Evolutionary conservation across 768 basidiomycete genomes (phyloP), one percentile per base, ranked within the genome.

Genomic region (Roridomyces roridus): DNA sequence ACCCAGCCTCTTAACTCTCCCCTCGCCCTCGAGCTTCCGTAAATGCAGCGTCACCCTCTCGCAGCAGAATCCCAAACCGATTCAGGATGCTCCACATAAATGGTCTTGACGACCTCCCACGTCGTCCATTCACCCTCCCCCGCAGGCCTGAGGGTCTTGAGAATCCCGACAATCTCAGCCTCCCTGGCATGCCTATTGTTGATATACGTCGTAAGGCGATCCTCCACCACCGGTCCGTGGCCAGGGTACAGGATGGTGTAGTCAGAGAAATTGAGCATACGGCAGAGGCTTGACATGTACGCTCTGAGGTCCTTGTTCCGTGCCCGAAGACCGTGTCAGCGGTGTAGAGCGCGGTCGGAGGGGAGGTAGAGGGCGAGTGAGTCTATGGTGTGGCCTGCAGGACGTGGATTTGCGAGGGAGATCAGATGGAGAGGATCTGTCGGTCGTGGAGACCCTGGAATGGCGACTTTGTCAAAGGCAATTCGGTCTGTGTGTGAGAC

Each of bases 311-410:
- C 90, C 62, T 91, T 0, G 94, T 93, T 8, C 95, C 94, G 59
- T 94, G 86, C 0, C 96, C 96, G 28, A 98, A 82, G 7, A 98
- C 85, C 5, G 88, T 92, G 73, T 98, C 96, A 0, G 90, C 92
- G 0, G 94, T 96, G 75, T 96, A 95, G 15, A 98, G 80, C 0
- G 86, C 76, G 74, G 65, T 96, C 92, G 40, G 81, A 80, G 0
- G 83, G 77, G 46, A 94, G 76, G 51, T 87, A 75, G 36, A 98
- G 76, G 44, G 80, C 86, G 66, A 97, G 82, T 3, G 92, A 95
- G 70, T 98, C 96, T 43, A 75, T 65, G 0, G 96, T 98, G 64
- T 98, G 96, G 0, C 96, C 96, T 93, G 87, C 1, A 98, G 65
- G 21, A 97, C 84, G 23, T 79, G 79, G 11, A 96, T 78, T 17